phyloP scores from a whole-genome alignment of 2,329 filamentous ascomycete species.

The Neodidymelliopsis sp. region DNA sequence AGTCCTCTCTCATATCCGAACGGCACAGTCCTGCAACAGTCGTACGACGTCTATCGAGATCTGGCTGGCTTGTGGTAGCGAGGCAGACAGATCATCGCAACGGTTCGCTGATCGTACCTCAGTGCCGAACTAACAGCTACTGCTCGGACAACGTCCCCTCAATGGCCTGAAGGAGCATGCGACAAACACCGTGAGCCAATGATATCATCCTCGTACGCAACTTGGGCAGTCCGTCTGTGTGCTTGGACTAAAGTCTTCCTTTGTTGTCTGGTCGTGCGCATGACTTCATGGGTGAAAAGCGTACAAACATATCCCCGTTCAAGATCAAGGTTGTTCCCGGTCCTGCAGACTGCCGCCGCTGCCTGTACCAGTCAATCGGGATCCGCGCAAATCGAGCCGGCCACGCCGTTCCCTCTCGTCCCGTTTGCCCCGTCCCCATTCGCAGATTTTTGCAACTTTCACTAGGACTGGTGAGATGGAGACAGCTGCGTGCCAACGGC shows the following conservation, averaged over 20 bases:
- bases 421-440: background rate
- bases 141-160: background rate
- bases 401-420: background rate
- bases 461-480: no score
- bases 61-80: conserved; percentile 1
- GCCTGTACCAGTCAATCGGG: conserved; percentile 3
- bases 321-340: background rate
- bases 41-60: conserved; percentile 7
- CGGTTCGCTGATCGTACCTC: conserved; percentile 6
- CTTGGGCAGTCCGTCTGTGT: no score
- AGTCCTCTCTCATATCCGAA: conserved; percentile 4
- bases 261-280: no score
- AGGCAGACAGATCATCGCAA: conserved; percentile 1
- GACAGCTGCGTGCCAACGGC: no score
- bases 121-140: no score
- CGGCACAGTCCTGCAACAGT: background rate
- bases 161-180: background rate
- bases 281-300: no score
- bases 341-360: background rate
- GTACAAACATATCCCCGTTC: background rate
- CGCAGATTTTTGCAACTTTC: background rate
- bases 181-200: background rate
- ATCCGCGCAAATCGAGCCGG: conserved; percentile 8
- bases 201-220: no score
- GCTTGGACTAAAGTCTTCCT: no score